These are phyloP conservation scores for Rhodotorula graminis DNA, from an alignment of 768 basidiomycete species.

Conservation along the genomic window DNA sequence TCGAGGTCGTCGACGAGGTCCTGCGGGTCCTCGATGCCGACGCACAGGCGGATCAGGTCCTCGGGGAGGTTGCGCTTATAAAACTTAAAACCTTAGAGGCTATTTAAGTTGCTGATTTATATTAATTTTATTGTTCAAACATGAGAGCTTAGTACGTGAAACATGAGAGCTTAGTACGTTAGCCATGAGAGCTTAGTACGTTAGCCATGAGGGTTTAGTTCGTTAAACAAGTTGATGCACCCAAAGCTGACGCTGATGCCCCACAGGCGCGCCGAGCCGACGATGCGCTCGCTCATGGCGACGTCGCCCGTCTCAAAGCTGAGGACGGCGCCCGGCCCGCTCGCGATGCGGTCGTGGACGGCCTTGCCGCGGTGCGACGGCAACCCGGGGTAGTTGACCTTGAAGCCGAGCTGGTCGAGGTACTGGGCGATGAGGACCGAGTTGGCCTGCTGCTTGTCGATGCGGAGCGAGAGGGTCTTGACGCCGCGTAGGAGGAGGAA, in stretches of 20 bases:
- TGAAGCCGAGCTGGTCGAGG: constrained; percentile 77
- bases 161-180: too few species aligned
- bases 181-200: too few species aligned
- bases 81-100: too few species aligned
- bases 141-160: too few species aligned
- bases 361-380: constrained; percentile 72
- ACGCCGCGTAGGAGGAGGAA: constrained; percentile 92
- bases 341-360: constrained; percentile 83
- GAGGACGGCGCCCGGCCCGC: constrained; percentile 86
- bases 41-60: constrained; percentile 93
- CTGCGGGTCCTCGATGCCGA: constrained; percentile 90
- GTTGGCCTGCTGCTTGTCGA: constrained; percentile 86
- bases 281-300: constrained; percentile 80
- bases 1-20: constrained; percentile 95
- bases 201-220: too few species aligned
- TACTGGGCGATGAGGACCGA: constrained; percentile 79
- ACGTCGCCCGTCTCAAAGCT: constrained; percentile 93
- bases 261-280: constrained; percentile 88
- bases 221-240: constrained; percentile 93
- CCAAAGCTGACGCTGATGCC: constrained; percentile 98
- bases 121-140: too few species aligned
- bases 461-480: constrained; percentile 91
- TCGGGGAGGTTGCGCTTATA: constrained; percentile 96
- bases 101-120: too few species aligned
- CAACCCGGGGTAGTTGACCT: constrained; percentile 87